Evolutionary conservation across 192 early-diverging fungal genomes (phyloP).

Genomic region (Coemansia sp.): DNA sequence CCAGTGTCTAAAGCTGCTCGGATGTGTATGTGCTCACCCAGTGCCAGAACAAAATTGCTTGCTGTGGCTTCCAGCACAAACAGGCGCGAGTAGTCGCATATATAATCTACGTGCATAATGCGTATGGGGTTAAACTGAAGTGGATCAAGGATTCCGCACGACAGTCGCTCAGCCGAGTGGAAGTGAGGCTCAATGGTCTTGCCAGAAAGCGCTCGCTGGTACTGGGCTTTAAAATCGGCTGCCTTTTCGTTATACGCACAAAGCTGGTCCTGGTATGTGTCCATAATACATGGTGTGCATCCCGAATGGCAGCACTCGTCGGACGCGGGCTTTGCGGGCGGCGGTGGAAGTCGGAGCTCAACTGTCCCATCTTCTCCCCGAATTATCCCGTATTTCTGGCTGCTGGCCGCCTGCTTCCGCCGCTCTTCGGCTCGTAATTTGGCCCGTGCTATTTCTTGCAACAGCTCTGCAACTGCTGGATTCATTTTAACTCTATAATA

Average conservation of each 20-base stretch:
- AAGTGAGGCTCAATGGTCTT: not conserved
- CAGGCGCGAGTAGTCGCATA: slow-evolving; percentile 10
- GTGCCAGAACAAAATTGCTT: slow-evolving; percentile 18
- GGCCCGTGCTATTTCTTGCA: slow-evolving; percentile 35
- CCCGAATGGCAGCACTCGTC: slow-evolving; percentile 51
- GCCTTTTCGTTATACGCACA: slow-evolving; percentile 9
- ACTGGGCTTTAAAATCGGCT: slow-evolving; percentile 15
- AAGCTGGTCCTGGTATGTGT: slow-evolving; percentile 37
- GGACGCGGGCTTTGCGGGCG: slow-evolving; percentile 22
- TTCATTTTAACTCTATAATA: slow-evolving; percentile 5
- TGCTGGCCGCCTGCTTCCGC: not conserved
- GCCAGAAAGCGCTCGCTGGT: slow-evolving; percentile 15
- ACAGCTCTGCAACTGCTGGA: slow-evolving; percentile 29
- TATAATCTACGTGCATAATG: slow-evolving; percentile 15
- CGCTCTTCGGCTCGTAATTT: slow-evolving; percentile 29
- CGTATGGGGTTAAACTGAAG: slow-evolving; percentile 20
- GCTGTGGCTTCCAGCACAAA: slow-evolving; percentile 42
- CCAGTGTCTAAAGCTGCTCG: slow-evolving; percentile 1
- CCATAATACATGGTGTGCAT: slow-evolving; percentile 53
- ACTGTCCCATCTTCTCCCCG: slow-evolving; percentile 4
- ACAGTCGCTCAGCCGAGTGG: not conserved
- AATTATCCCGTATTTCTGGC: slow-evolving; percentile 15
- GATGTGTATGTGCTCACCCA: slow-evolving; percentile 46
- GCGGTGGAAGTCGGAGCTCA: slow-evolving; percentile 28
- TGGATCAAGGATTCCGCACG: slow-evolving; percentile 24